Evolutionary conservation across 371 early-diverging fungal genomes (phyloP).

Genomic region (Mucor circinelloides): DNA sequence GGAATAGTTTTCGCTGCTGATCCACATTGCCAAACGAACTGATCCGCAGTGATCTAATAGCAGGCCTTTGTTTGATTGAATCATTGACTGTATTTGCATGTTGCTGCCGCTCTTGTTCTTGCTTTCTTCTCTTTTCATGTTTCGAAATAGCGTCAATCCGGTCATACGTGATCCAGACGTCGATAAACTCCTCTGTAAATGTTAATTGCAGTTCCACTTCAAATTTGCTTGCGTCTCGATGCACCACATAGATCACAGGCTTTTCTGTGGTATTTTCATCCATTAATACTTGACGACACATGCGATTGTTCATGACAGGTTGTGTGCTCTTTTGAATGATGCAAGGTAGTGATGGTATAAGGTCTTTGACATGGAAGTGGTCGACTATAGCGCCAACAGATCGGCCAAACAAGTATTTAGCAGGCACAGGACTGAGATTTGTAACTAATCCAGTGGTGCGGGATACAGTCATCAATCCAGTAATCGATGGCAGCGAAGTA

Average conservation of each 20-base stretch:
- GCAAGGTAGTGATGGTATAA: constrained; percentile 60
- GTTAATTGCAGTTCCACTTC: constrained; percentile 65
- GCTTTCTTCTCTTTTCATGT: constrained; percentile 8
- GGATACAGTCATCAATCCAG: constrained; percentile 61
- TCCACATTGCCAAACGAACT: constrained; percentile 25
- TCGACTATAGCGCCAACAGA: constrained; percentile 47
- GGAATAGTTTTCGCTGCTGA: constrained; percentile 8
- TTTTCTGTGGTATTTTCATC: constrained; percentile 7
- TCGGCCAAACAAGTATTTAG: constrained; percentile 70
- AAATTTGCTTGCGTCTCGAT: constrained; percentile 65
- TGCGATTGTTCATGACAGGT: background rate
- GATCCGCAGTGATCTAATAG: constrained; percentile 4
- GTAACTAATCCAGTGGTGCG: constrained; percentile 51
- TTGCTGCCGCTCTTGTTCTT: background rate
- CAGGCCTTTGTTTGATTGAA: background rate
- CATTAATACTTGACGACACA: background rate
- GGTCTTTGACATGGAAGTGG: constrained; percentile 43
- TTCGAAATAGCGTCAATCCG: constrained; percentile 35
- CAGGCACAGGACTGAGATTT: constrained; percentile 61
- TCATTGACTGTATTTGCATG: background rate
- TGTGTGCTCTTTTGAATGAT: background rate
- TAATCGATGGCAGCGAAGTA: constrained; percentile 66
- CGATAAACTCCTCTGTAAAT: constrained; percentile 48
- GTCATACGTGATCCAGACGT: constrained; percentile 69
- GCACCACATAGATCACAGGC: constrained; percentile 52